These are phyloP conservation scores for Fusarium chaquense DNA, from an alignment of 2,329 filamentous ascomycete species.

Conservation along the genomic window DNA sequence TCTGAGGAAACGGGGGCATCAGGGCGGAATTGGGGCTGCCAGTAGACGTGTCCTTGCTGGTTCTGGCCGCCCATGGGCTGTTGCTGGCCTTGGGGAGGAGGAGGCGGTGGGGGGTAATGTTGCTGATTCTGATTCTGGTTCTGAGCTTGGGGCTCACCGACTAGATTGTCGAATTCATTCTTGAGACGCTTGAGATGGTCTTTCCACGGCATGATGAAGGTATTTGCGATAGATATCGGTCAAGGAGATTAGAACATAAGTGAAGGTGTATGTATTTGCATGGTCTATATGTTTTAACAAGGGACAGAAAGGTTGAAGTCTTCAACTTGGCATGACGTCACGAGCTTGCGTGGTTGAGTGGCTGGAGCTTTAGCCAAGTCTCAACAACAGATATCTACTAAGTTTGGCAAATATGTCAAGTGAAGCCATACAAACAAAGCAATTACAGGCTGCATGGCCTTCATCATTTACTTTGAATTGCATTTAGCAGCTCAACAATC, in stretches of 20 bases:
- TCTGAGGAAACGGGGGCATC: conserved; percentile 60
- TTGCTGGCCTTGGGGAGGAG: conserved; percentile 38
- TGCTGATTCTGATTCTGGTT: conserved; percentile 25
- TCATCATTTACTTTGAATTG: neutral
- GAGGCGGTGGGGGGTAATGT: conserved; percentile 23
- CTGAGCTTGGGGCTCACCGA: conserved; percentile 46
- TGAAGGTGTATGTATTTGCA: neutral
- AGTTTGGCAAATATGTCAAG: neutral
- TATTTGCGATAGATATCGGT: too few relatives aligned
- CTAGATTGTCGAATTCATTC: conserved; percentile 54
- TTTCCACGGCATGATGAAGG: conserved; percentile 52
- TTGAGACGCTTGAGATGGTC: conserved; percentile 56
- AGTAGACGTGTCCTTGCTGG: conserved; percentile 56
- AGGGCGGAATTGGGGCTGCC: conserved; percentile 64
- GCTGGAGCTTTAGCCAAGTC: conserved; percentile 18
- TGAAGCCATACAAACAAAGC: conserved; percentile 18
- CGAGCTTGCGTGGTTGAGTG: conserved; percentile 26
- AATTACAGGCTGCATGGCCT: neutral
- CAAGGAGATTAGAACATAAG: too few relatives aligned
- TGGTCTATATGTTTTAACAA: neutral
- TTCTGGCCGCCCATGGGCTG: conserved; percentile 34
- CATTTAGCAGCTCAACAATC: neutral
- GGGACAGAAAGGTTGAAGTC: neutral
- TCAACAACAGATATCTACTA: neutral
- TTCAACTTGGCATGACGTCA: conserved; percentile 36